Conservation (phyloP, 2,329 filamentous ascomycete genomes). For the Alternaria sp. region DNA sequence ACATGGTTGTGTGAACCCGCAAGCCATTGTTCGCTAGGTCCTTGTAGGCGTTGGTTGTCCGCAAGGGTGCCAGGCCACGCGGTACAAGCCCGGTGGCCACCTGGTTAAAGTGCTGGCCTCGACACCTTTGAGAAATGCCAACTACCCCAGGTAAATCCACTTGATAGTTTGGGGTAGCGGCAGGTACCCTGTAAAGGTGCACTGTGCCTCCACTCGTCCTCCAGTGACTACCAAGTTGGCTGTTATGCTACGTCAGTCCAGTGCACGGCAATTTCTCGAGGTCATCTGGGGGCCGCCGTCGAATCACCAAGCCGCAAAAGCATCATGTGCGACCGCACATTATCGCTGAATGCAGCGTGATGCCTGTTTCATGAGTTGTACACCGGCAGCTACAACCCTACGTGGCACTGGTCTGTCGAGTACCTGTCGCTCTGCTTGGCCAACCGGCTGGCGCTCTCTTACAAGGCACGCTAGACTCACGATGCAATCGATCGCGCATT, state of each 20-base stretch:
- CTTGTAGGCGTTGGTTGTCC: conserved; percentile 26
- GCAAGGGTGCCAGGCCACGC: conserved; percentile 35
- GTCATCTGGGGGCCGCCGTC: conserved; percentile 46
- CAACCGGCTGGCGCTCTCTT: conserved; percentile 19
- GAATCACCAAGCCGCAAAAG: conserved; percentile 47
- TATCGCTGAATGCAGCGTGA: conserved; percentile 44
- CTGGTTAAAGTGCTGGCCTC: conserved; percentile 20
- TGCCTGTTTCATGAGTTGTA: conserved; percentile 54
- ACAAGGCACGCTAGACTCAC: conserved; percentile 23
- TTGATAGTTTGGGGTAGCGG: conserved; percentile 26
- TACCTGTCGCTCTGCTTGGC: conserved; percentile 20
- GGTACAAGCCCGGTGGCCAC: conserved; percentile 29
- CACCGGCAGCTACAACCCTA: conserved; percentile 41
- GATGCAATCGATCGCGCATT: conserved; percentile 10
- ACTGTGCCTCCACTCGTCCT: conserved; percentile 27
- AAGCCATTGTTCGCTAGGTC: conserved; percentile 43
- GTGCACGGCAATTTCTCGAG: conserved; percentile 43
- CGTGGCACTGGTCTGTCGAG: conserved; percentile 33
- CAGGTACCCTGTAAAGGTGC: conserved; percentile 31
- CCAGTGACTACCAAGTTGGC: conserved; percentile 22
- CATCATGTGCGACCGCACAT: conserved; percentile 50
- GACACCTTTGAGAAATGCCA: conserved; percentile 27
- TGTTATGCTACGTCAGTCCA: conserved; percentile 41
- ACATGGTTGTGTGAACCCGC: conserved; percentile 19
- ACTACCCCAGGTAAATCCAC: conserved; percentile 33